Evolutionary conservation across 768 basidiomycete genomes (phyloP).

Genomic region (Lactifluus subvellereus): DNA sequence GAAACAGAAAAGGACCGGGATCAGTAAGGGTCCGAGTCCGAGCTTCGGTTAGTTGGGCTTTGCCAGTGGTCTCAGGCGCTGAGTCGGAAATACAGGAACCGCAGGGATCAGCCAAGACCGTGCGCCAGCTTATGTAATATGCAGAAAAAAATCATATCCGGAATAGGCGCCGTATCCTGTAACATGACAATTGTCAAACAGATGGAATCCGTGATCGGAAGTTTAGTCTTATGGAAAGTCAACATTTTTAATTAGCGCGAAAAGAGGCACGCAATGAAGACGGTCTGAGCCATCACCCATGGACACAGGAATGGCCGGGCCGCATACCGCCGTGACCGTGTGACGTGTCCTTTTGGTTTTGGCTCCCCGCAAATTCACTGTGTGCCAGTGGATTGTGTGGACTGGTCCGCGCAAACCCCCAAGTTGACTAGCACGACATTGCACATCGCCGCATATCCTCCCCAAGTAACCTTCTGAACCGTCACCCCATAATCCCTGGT

Average conservation of each 20-base stretch:
- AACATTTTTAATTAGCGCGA: too few species aligned
- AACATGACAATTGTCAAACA: too few species aligned
- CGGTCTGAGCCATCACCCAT: too few species aligned
- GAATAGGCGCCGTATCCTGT: too few species aligned
- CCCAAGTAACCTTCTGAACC: too few species aligned
- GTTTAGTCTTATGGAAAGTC: too few species aligned
- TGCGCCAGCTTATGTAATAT: too few species aligned
- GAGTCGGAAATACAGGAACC: background rate
- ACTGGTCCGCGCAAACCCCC: background rate
- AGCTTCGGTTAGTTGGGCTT: background rate
- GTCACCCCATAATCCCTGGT: background rate
- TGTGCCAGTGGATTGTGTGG: too few species aligned
- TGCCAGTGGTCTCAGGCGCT: background rate
- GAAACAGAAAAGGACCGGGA: background rate
- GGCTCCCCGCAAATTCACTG: background rate
- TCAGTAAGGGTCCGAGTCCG: background rate
- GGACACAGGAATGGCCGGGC: slow-evolving; percentile 30
- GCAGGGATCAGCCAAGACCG: too few species aligned
- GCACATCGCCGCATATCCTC: background rate
- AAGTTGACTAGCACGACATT: background rate
- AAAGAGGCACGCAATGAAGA: background rate
- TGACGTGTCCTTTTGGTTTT: slow-evolving; percentile 7
- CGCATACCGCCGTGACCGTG: background rate
- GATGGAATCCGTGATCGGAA: too few species aligned
- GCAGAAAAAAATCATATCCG: too few species aligned